Base-by-base conservation (phyloP, 2,329 filamentous ascomycete genomes). In the Aureobasidium sp. region DNA sequence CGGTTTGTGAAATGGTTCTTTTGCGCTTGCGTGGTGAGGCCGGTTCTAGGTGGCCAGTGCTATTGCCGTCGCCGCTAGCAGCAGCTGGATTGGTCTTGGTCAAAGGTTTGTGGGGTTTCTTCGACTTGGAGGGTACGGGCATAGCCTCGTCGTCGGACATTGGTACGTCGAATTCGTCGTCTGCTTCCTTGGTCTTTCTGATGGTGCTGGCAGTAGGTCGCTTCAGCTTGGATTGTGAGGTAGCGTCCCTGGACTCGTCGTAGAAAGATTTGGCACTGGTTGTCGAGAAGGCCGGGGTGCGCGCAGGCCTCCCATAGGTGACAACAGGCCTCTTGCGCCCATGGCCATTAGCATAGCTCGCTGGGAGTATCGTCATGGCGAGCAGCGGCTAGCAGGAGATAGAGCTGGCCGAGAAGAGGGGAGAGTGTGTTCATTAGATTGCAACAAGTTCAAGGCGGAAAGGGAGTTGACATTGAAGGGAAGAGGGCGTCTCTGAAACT, bases 151-250 rank as follows among this genome's bases (percentile, higher is more conserved):
- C 71, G 25, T 70, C 69, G 2, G 71, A 69, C 6, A 67, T 73
- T 4, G 76, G 75, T 21, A 78, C 70, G 62, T 79, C 76, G 65
- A 77, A 79, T 19, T 74, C 65, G 38, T 71, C 70, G 17, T 63
- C 40, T 37, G 45, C 35, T 23, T 19, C 27, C 21, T 49, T 27
- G 4, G 33, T 19, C 35, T 31, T 58, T 31, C 43, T 47, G 42
- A 23, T 21, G 9, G 43, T 11, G n/a, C 33, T 37, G 27, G 38
- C 19, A 13, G 55, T 38, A 3, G 43, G 42, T 4, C 55, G 55
- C 33, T 58, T 58, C n/a, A 58, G 38, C 27, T 58, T 58, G 33
- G 55, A 58, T 25, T 29, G 31, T 7, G 54, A 35, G n/a, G 43
- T 10, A 17, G 25, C n/a, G 4, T 23, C 43, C 4, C 31, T 37